These are phyloP conservation scores for Diaporthe capsici DNA, from an alignment of 2,329 filamentous ascomycete species.

Conservation along the genomic window DNA sequence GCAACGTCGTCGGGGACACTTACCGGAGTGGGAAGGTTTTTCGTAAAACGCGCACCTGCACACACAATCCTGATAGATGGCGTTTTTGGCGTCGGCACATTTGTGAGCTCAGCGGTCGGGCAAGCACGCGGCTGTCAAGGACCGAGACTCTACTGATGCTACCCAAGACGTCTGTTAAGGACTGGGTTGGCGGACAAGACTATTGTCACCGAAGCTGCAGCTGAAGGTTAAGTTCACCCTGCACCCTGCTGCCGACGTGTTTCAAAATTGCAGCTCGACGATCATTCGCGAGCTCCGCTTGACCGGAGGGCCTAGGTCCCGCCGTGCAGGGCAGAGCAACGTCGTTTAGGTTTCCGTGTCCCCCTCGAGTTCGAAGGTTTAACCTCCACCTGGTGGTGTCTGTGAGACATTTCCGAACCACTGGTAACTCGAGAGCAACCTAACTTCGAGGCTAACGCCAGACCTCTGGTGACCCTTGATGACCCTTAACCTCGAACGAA, in stretches of 20 bases:
- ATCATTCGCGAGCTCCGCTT: constrained; percentile 29
- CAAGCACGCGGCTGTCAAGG: constrained; percentile 5
- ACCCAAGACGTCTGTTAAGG: not conserved
- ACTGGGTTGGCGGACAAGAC: constrained; percentile 4
- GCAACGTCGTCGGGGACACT: constrained; percentile 13
- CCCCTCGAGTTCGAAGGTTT: constrained; percentile 15
- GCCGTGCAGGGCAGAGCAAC: constrained; percentile 7
- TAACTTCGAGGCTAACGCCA: constrained; percentile 3
- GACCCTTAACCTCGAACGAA: not conserved
- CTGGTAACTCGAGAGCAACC: constrained; percentile 22
- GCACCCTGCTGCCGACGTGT: constrained; percentile 25
- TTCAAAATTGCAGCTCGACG: constrained; percentile 25
- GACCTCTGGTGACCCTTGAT: not conserved
- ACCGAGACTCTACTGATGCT: not conserved
- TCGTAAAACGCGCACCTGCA: constrained; percentile 14
- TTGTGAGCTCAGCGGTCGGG: constrained; percentile 12
- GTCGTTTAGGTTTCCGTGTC: not conserved
- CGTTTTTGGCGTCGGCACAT: constrained; percentile 28
- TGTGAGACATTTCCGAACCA: constrained; percentile 25
- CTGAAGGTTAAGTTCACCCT: constrained; percentile 29
- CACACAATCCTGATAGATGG: constrained; percentile 13
- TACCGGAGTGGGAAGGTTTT: constrained; percentile 24
- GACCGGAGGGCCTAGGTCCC: not conserved
- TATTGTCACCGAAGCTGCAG: constrained; percentile 26
- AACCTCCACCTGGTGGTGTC: not conserved